Percentiles rank a stretch among this genome's conserved stretches.
Conservation (phyloP, 176 grass and related monocot species). For the Lolium multiflorum region DNA sequence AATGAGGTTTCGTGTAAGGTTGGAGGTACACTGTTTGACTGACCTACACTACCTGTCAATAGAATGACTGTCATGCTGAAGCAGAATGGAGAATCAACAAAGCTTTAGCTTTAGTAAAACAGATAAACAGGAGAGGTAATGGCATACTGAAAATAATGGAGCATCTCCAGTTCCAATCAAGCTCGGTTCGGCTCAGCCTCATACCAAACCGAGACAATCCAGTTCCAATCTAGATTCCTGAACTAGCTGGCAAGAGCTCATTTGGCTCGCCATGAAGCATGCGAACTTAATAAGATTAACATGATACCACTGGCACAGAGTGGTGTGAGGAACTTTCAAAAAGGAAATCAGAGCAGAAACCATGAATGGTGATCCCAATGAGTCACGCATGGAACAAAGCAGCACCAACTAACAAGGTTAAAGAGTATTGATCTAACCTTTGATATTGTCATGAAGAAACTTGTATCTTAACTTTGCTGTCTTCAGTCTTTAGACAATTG, state of each 20-base stretch:
- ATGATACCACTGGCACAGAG: background rate
- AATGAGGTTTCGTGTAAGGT: conserved; percentile 20
- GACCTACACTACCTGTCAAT: background rate
- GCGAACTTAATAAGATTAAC: background rate
- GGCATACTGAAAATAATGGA: conserved; percentile 11
- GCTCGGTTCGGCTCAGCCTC: background rate
- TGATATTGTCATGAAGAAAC: conserved; percentile 43
- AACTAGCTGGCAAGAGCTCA: background rate
- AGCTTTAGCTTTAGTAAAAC: conserved; percentile 9
- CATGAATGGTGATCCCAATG: conserved; percentile 35
- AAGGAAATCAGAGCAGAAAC: background rate
- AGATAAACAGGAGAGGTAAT: background rate
- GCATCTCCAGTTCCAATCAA: background rate
- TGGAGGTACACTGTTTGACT: conserved; percentile 3
- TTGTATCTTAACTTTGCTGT: conserved; percentile 38
- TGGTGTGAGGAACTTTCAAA: background rate
- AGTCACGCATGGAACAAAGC: conserved; percentile 37
- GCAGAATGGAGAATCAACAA: background rate
- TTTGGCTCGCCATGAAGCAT: background rate
- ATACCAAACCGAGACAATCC: background rate
- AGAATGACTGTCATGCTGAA: conserved; percentile 13
- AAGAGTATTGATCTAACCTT: conserved; percentile 37
- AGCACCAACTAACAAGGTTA: conserved; percentile 32
- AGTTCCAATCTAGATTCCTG: background rate
- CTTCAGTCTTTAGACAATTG: conserved; percentile 33